These are phyloP conservation scores for Begonia fuchsioides DNA, from an alignment of 306 rosid species.

Conservation along the genomic window DNA sequence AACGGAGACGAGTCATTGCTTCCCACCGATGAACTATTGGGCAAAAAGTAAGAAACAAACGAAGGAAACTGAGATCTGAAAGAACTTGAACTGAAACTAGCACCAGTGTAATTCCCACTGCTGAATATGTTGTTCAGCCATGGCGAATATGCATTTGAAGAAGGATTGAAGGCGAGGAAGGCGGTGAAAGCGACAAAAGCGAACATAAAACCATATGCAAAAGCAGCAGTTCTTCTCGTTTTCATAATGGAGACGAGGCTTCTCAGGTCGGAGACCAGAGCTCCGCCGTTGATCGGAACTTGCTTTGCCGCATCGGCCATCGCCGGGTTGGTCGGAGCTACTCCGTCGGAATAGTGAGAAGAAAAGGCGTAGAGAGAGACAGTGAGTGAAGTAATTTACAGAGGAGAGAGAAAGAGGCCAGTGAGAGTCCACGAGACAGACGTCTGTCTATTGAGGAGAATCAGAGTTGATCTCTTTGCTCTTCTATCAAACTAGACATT, in stretches of 20 bases:
- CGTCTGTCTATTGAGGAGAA: constrained; percentile 12
- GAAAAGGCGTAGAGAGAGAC: not conserved
- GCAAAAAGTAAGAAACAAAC: constrained; percentile 33
- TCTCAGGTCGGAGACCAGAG: constrained; percentile 34
- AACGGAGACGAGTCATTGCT: constrained; percentile 10
- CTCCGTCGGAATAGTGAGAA: not conserved
- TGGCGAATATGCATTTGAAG: constrained; percentile 42
- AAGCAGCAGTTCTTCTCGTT: constrained; percentile 41
- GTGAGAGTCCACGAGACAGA: constrained; percentile 4
- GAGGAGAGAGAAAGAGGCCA: constrained; percentile 1
- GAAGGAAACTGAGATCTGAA: constrained; percentile 36
- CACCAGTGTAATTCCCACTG: not conserved
- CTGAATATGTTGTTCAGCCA: constrained; percentile 41
- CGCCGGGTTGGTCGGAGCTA: constrained; percentile 1
- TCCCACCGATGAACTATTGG: constrained; percentile 19
- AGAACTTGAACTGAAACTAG: constrained; percentile 1
- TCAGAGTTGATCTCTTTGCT: not conserved
- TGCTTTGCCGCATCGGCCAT: constrained; percentile 74
- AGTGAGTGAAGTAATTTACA: not conserved
- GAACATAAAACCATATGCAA: constrained; percentile 49
- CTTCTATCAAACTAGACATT: not conserved
- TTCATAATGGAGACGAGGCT: constrained; percentile 42
- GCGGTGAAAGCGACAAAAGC: constrained; percentile 53
- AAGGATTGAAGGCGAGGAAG: constrained; percentile 55
- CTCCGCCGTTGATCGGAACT: constrained; percentile 26